phyloP scores from a whole-genome alignment of 768 basidiomycete species.

The Rhodosporidiobolus sp. region DNA sequence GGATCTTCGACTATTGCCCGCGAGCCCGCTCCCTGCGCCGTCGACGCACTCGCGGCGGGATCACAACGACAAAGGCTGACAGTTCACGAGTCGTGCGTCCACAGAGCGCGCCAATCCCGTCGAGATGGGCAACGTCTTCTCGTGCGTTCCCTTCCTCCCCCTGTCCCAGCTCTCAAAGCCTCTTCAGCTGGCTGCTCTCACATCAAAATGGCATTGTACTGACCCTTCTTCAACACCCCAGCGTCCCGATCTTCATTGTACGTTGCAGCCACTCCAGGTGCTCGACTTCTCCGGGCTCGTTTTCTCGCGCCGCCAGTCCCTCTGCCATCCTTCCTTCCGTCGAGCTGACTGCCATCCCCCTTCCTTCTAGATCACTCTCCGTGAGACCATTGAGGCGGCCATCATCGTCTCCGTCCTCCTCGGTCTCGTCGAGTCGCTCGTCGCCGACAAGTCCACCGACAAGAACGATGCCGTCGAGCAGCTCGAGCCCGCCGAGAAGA shows the following conservation, averaged over 20 bases:
- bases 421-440: constrained; percentile 82
- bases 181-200: not conserved
- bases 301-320: not conserved
- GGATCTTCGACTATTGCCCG: too few relatives aligned
- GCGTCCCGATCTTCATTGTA: constrained; percentile 36
- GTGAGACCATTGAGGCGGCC: constrained; percentile 82
- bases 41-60: too few relatives aligned
- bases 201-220: not conserved
- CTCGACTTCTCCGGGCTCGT: not conserved
- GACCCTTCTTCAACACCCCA: not conserved
- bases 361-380: constrained; percentile 19
- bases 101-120: too few relatives aligned
- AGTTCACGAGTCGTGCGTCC: too few relatives aligned
- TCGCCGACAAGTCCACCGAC: constrained; percentile 44
- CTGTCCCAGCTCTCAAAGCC: not conserved
- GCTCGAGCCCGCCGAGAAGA: constrained; percentile 19
- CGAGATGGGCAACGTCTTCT: constrained; percentile 39
- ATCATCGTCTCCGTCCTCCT: constrained; percentile 91
- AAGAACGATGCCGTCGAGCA: constrained; percentile 13
- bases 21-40: too few relatives aligned
- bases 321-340: not conserved
- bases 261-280: too few relatives aligned
- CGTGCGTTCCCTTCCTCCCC: constrained; percentile 13
- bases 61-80: too few relatives aligned
- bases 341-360: not conserved